Conservation (phyloP, 2,329 filamentous ascomycete genomes). For the Penicillium hesseltinei region DNA sequence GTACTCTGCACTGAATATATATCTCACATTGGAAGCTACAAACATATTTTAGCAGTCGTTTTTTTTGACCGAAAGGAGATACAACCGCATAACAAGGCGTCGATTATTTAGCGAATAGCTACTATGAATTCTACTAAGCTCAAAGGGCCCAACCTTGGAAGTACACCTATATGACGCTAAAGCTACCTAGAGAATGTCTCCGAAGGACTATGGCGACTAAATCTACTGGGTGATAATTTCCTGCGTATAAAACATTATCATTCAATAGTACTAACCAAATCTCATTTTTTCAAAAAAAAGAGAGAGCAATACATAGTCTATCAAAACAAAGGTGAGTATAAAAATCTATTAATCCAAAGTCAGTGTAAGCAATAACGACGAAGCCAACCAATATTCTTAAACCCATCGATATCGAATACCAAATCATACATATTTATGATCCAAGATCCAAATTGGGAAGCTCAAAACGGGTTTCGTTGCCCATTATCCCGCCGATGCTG, state of each 20-base stretch:
- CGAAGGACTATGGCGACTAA: neutral
- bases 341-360: neutral
- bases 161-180: neutral
- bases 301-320: neutral
- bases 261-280: neutral
- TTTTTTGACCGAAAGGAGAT: rapidly evolving
- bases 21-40: neutral
- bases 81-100: neutral
- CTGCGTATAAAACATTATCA: neutral
- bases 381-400: neutral
- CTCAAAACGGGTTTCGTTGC: too few relatives aligned
- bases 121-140: neutral
- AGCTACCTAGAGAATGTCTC: too few relatives aligned
- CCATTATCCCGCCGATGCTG: neutral
- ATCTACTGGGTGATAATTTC: neutral
- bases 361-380: neutral
- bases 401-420: neutral
- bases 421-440: too few relatives aligned
- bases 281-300: neutral
- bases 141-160: neutral
- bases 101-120: neutral
- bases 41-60: neutral
- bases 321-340: neutral
- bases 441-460: neutral
- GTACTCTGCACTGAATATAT: too few relatives aligned